Base-by-base conservation (phyloP, 2,329 filamentous ascomycete species). In the Epichloe typhina region DNA sequence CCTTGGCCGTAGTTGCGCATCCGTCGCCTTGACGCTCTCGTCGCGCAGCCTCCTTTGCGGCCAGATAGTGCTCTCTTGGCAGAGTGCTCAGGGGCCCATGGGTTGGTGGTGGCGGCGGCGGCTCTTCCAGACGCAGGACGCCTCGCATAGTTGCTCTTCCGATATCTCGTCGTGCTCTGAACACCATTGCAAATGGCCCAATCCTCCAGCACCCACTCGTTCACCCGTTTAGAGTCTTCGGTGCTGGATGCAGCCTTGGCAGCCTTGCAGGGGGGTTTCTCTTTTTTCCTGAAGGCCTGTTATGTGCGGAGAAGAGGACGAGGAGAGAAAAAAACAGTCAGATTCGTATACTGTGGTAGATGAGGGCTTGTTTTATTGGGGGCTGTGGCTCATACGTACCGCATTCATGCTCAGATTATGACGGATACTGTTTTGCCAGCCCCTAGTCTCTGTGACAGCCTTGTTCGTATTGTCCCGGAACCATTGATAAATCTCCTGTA, bases 391-490 rank as follows among this genome's bases (percentile, higher is more conserved):
- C 23, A 42, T 36, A 62, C 69, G 69, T 79, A 96, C 91, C 54
- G 77, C 76, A 60, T 97, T 97, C 90, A 97, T 96, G 46, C 88
- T 95, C 7, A 97, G 72, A 59, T 97, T 97, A 66, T 97, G 91
- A 2, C 91, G 80, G 56, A 97, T 94, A 64, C 88, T 95, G 66
- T 96, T 97, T 68, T 91, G 86, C 91, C 91, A 97, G 9, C 90
- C 91, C 58, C 82, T 84, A 49, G 74, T 80, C 4, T 79, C 80
- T 61, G 89, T 93, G 50, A 78, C 74, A 3, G 88, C 79, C 66
- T 93, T 95, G 57, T 79, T 77, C 2, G 89, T 95, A 61, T 95
- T 83, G 31, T 83, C 75, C 41, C 79, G 73, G 61, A 97, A 95
- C 89, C 91, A 97, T 52, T 84, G 75, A 66, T 97, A 97, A 52